These are phyloP conservation scores for Pythium periplocum DNA, from an alignment of 352 stramenopile genomes.

Conservation along the genomic window DNA sequence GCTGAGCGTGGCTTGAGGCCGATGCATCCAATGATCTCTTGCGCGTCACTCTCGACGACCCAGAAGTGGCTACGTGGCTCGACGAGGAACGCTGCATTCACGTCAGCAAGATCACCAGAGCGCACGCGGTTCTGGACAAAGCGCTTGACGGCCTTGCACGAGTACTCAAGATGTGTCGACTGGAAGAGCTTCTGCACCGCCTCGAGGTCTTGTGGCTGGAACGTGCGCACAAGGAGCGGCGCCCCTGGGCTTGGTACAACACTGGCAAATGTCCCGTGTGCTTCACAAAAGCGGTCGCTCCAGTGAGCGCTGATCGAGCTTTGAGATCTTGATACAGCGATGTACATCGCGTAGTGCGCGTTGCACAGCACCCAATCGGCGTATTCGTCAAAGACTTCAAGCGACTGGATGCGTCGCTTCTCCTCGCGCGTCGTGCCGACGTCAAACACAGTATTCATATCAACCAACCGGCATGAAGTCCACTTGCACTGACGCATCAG, in stretches of 20 bases:
- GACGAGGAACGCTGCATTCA: slow-evolving; percentile 34
- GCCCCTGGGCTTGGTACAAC: background rate
- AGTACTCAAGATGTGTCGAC: slow-evolving; percentile 50
- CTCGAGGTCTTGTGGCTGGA: slow-evolving; percentile 34
- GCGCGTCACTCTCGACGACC: slow-evolving; percentile 33
- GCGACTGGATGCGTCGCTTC: slow-evolving; percentile 31
- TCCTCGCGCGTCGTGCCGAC: slow-evolving; percentile 29
- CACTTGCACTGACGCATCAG: slow-evolving; percentile 28
- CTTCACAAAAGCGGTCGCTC: slow-evolving; percentile 21
- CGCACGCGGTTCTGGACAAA: slow-evolving; percentile 58
- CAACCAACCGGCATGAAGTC: slow-evolving; percentile 35
- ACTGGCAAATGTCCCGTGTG: slow-evolving; percentile 1
- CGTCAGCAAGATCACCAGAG: slow-evolving; percentile 48
- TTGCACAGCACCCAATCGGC: slow-evolving; percentile 63
- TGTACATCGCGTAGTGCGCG: slow-evolving; percentile 56
- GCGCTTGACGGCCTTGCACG: slow-evolving; percentile 57
- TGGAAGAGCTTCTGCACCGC: slow-evolving; percentile 55
- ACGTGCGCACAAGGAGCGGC: slow-evolving; percentile 38
- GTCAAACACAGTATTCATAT: slow-evolving; percentile 64
- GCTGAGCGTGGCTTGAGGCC: slow-evolving; percentile 35
- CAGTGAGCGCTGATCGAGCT: slow-evolving; percentile 23
- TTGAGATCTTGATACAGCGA: slow-evolving; percentile 15
- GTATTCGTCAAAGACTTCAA: slow-evolving; percentile 71
- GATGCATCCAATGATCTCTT: slow-evolving; percentile 47
- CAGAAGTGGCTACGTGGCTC: slow-evolving; percentile 40